Base-by-base conservation (phyloP, 2,329 filamentous ascomycete genomes). In the Proliferodiscus dingleyae region DNA sequence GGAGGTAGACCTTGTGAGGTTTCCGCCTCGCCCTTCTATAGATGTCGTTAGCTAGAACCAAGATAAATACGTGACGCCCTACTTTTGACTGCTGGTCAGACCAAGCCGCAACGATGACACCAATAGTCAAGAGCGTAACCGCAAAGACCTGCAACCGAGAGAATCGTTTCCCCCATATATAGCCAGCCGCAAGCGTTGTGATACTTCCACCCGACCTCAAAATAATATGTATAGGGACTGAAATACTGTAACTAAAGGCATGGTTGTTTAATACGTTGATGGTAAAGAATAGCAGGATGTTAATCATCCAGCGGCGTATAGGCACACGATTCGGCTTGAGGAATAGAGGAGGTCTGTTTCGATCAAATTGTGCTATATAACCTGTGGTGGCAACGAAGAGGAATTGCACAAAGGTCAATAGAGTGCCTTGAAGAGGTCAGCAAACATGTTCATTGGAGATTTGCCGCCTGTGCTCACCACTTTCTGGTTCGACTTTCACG, bases 221-320 rank as follows among this genome's bases (percentile, higher is more conserved):
- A 55, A 98, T 97, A 59, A 98, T 98, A 63, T 98, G 93, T 39
- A 98, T 82, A 1, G 93, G 93, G 0, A 98, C 89, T 5, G 89
- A 95, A 46, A 98, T 97, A 58, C 89, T 83, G 69, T 96, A 98
- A 52, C 89, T 90, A 66, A 98, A 98, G 5, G 91, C 93, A 73
- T 91, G 91, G 61, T 98, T 98, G 69, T 98, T 98, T 62, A 98
- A 71, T 47, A 97, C 81, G 60, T 97, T 98, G 68, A 98, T 93
- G 51, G 79, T 78, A 65, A 95, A 93, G 68, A 97, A 97, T 57
- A 96, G 78, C 3, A 85, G 71, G 33, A 95, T 95, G 63, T 95
- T 96, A 60, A 91, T 73, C 40, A 87, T 63, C 90, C 93, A 97
- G 63, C 88, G 85, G 38, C 76, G 75, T 44, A 97, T 72, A 0